Conservation (phyloP, 352 stramenopile species). For the Globisporangium cystogenes region DNA sequence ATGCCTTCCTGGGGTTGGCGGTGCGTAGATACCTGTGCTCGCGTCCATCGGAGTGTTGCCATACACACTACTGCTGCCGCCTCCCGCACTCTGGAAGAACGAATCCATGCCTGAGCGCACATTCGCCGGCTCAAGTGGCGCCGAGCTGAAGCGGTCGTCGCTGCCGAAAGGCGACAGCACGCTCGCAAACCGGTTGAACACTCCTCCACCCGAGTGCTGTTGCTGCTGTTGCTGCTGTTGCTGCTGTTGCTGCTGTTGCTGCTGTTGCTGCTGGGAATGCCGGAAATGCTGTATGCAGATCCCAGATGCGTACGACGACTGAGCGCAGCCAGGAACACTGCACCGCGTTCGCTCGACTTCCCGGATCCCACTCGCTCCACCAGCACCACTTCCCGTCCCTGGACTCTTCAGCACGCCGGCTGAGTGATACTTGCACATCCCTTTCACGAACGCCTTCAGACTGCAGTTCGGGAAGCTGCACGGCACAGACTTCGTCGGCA, state of each 20-base stretch:
- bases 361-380: conserved; percentile 17
- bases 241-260: conserved; percentile 13
- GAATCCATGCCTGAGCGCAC: conserved; percentile 4
- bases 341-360: conserved; percentile 26
- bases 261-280: conserved; percentile 21
- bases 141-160: conserved; percentile 8
- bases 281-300: conserved; percentile 48
- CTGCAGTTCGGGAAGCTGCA: conserved; percentile 22
- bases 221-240: conserved; percentile 5
- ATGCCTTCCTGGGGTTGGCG: neutral
- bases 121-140: neutral
- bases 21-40: neutral
- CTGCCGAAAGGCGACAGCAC: conserved; percentile 4
- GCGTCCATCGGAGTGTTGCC: neutral
- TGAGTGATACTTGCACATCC: conserved; percentile 30
- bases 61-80: neutral
- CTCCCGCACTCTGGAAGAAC: conserved; percentile 2
- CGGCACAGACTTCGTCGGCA: neutral
- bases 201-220: neutral
- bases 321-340: conserved; percentile 26
- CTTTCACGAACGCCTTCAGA: conserved; percentile 9
- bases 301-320: conserved; percentile 38
- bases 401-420: neutral
- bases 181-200: conserved; percentile 6
- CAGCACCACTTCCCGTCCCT: neutral